Percentiles rank a stretch among this genome's conserved stretches.
Conservation (phyloP, 768 basidiomycete genomes). For the Kwoniella sp. region DNA sequence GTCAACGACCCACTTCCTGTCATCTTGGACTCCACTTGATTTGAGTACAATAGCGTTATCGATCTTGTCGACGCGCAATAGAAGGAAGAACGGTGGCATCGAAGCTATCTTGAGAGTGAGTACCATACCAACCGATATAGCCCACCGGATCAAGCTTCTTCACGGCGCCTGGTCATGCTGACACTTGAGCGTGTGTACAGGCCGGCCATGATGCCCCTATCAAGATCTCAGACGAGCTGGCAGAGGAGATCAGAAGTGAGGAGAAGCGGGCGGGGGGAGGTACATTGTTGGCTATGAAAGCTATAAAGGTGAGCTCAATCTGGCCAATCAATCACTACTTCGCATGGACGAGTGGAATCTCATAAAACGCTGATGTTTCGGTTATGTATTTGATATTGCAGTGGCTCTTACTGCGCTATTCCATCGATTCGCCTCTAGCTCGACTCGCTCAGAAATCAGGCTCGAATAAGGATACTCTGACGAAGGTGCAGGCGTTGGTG, state of each 20-base stretch:
- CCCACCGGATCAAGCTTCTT: too few relatives aligned
- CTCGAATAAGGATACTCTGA: background rate
- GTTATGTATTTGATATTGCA: conserved; percentile 6
- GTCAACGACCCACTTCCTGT: conserved; percentile 32
- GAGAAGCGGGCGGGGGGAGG: conserved; percentile 40
- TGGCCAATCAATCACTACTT: too few relatives aligned
- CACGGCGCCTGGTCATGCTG: too few relatives aligned
- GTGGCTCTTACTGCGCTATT: conserved; percentile 40
- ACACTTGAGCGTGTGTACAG: background rate
- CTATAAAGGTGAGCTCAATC: conserved; percentile 32
- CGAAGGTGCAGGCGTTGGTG: conserved; percentile 16
- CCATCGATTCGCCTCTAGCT: conserved; percentile 31
- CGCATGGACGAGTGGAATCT: background rate
- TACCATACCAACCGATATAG: background rate
- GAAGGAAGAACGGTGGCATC: conserved; percentile 20
- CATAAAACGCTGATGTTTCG: too few relatives aligned
- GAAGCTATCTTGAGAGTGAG: conserved; percentile 25
- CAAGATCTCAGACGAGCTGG: conserved; percentile 26
- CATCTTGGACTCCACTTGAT: conserved; percentile 36
- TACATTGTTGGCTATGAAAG: conserved; percentile 26
- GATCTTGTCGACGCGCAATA: conserved; percentile 21
- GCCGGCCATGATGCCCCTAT: conserved; percentile 16
- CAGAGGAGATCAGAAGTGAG: conserved; percentile 27
- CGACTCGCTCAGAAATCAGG: background rate
- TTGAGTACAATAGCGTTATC: conserved; percentile 34